Evolutionary conservation across 75 land plant species (phyloP), one percentile per base, ranked within the genome.

Genomic region (Pinus albicaulis): DNA sequence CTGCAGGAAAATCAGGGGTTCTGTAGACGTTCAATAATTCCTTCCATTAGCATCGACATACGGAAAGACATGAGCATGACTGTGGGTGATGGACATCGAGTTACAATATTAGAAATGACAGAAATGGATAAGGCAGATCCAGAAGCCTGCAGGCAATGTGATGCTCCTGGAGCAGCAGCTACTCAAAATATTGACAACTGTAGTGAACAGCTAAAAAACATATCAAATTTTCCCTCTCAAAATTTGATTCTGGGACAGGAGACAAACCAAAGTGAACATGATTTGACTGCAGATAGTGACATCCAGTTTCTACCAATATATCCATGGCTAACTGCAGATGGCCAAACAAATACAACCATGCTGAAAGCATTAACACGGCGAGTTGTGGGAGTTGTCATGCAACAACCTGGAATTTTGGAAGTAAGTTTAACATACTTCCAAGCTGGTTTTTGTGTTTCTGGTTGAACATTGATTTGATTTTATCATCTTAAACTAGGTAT

Each of bases 301-400:
- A 53, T 25, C 17, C 73, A 71, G 23, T 83, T 58, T 61, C 72
- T 81, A 41, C 93, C 95, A 26, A 90, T 97, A 59, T 69, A 94
- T 53, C 99, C 99, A n/a, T 97, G 99, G 99, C 84, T 97, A 15
- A 88, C 83, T 86, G 88, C 87, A 77, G 91, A 94, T 85, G 98
- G 99, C 12, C 82, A 87, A 52, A 74, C 59, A 13, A 92, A 94
- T 60, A 74, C 53, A 38, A 55, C 59, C 17, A 74, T 94, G 59
- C 83, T 86, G 76, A 84, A 80, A 57, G 84, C 85, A 28, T 87
- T 97, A 60, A 59, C 66, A 41, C 90, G 95, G 41, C 86, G 98
- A 65, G 74, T 94, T 70, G 76, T 94, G 83, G 98, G 99, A 19
- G 85, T 79, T 68, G 95, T 97, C 22, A 94, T 91, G 90, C 91